Evolutionary conservation across 169 alveolate species (phyloP), one percentile per base, ranked within the genome.

Genomic region (Plasmodium berghei): DNA sequence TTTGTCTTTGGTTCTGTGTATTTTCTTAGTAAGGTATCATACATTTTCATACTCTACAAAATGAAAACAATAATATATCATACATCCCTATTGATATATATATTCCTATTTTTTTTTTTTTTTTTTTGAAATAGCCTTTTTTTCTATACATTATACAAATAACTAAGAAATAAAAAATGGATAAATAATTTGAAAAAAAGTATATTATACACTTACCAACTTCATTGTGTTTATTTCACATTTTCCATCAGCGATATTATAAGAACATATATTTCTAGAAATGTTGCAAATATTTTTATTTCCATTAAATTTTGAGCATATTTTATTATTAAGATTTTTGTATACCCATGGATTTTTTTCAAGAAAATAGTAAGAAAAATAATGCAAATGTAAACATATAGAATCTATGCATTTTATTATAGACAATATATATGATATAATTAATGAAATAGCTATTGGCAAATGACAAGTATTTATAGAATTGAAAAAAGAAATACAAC

Each of bases 281-380:
- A 64, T 63, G 16, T 77, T 69, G 20, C 89, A 77, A 48, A 77
- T 77, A 45, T 69, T 77, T n/a, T 46, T 54, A 49, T 70, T 77
- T 0, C 77, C 89, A 26, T 77, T 77, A 52, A 77, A 77, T 24
- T 55, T 77, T 18, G 89, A 77, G 14, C 89, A 77, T 63, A 77
- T 64, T 63, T 77, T 77, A 2, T 66, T 49, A 26, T 77, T 75
- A 1, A 77, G 34, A 58, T 77, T 77, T 24, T 70, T 67, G 46
- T 77, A 77, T 9, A 77, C 72, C 89, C 89, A 77, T 5, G 89
- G 89, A 6, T 45, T 77, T 16, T 64, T 77, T 0, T 67, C 58
- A 4, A 42, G 16, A 5, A 77, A 59, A 42, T 48, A 77, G 20
- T 34, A 63, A 45, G 89, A 77, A 45, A 77, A 26, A 40, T 77